Percentiles rank a stretch among this genome's conserved stretches.
Conservation (phyloP, 768 basidiomycete genomes). For the Pleurotus djamor region DNA sequence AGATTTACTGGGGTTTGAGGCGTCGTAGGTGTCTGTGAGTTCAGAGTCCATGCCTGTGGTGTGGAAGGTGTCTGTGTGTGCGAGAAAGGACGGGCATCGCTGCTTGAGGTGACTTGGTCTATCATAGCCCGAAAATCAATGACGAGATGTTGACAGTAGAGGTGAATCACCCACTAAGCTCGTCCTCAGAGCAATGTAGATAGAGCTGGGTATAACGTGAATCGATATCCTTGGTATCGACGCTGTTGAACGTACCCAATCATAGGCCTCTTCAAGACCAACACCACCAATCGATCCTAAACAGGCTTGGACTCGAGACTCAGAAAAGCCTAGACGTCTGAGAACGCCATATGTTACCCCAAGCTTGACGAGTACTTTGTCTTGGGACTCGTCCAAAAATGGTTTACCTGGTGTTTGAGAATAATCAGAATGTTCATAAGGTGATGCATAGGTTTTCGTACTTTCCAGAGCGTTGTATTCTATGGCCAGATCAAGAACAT, state of each 20-base stretch:
- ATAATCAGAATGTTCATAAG: neutral
- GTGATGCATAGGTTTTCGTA: conserved; percentile 10
- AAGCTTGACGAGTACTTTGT: conserved; percentile 68
- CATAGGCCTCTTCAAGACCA: conserved; percentile 85
- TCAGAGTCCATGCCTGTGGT: conserved; percentile 11
- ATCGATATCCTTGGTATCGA: neutral
- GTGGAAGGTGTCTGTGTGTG: conserved; percentile 24
- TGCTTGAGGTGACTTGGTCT: neutral
- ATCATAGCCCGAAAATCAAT: too few species aligned
- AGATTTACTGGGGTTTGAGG: conserved; percentile 16
- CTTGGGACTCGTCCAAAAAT: conserved; percentile 54
- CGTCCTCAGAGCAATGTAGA: conserved; percentile 59
- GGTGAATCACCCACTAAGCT: conserved; percentile 33
- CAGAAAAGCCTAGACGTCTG: conserved; percentile 72
- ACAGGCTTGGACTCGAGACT: conserved; percentile 70
- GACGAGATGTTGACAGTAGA: too few species aligned
- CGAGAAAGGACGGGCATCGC: neutral
- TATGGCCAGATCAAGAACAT: conserved; percentile 52
- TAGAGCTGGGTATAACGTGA: conserved; percentile 45
- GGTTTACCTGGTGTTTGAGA: conserved; percentile 24
- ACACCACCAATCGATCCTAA: conserved; percentile 58
- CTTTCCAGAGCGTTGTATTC: conserved; percentile 29
- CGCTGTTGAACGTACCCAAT: conserved; percentile 66
- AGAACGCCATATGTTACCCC: conserved; percentile 83
- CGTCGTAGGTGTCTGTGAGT: conserved; percentile 28